Percentiles rank a stretch among this genome's conserved stretches.
Evolutionary conservation across 208 protist species (phyloP).

Genomic region (Leptomonas seymouri): DNA sequence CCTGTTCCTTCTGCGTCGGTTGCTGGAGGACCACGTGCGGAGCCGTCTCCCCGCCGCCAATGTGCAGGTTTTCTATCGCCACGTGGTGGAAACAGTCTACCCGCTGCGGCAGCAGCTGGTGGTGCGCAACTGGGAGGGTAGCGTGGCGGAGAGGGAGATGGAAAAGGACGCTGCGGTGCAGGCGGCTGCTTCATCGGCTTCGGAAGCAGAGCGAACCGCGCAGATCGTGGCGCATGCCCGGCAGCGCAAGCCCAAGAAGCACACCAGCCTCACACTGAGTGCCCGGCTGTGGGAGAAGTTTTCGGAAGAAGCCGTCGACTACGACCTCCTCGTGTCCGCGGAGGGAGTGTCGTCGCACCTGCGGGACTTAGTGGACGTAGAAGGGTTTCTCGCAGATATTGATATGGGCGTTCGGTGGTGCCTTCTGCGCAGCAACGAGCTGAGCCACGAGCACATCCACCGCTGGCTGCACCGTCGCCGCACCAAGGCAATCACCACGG

Average conservation of each 20-base stretch:
- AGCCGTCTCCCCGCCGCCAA: slow-evolving; percentile 52
- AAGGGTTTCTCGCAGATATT: slow-evolving; percentile 77
- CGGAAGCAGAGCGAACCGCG: slow-evolving; percentile 17
- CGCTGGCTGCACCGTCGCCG: slow-evolving; percentile 79
- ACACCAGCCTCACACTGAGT: slow-evolving; percentile 83
- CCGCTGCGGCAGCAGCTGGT: slow-evolving; percentile 78
- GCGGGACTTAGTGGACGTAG: slow-evolving; percentile 83
- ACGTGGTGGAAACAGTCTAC: slow-evolving; percentile 82
- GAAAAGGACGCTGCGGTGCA: neutral
- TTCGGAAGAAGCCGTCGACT: slow-evolving; percentile 71
- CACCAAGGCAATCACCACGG: slow-evolving; percentile 32
- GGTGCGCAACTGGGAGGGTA: slow-evolving; percentile 58
- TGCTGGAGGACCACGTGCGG: slow-evolving; percentile 63
- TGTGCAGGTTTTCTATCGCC: slow-evolving; percentile 75
- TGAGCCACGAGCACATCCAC: slow-evolving; percentile 75
- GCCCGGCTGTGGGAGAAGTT: slow-evolving; percentile 77
- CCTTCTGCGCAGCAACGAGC: slow-evolving; percentile 44
- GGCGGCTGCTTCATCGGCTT: neutral
- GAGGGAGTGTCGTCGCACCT: slow-evolving; percentile 84
- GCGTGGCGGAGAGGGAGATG: slow-evolving; percentile 27
- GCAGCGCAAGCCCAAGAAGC: slow-evolving; percentile 15
- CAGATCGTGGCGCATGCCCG: slow-evolving; percentile 13
- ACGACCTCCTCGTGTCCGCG: slow-evolving; percentile 83
- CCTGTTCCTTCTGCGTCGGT: slow-evolving; percentile 55
- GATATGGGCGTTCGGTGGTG: slow-evolving; percentile 85